Evolutionary conservation across 2,329 filamentous ascomycete species (phyloP).

Genomic region (Passalora sequoiae): DNA sequence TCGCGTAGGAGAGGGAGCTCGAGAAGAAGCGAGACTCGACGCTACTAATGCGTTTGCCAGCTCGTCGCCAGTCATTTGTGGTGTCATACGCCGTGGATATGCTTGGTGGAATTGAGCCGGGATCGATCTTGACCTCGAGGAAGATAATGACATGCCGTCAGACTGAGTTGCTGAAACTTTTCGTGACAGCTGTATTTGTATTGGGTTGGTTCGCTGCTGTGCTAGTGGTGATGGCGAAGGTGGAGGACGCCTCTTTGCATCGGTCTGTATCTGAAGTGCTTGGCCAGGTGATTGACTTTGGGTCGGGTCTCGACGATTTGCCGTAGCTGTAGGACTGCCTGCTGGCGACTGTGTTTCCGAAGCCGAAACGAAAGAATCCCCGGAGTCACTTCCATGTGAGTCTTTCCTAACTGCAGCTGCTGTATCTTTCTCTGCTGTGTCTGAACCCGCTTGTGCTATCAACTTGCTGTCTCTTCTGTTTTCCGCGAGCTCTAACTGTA

Average conservation of each 20-base stretch:
- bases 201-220: slow-evolving; percentile 13
- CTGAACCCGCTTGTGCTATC: slow-evolving; percentile 3
- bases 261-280: slow-evolving; percentile 9
- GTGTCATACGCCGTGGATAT: slow-evolving; percentile 37
- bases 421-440: slow-evolving; percentile 4
- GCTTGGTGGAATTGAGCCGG: slow-evolving; percentile 32
- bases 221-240: slow-evolving; percentile 17
- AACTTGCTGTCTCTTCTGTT: slow-evolving; percentile 7
- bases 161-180: slow-evolving; percentile 17
- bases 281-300: slow-evolving; percentile 15
- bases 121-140: slow-evolving; percentile 26
- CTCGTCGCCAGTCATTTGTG: slow-evolving; percentile 56
- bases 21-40: slow-evolving; percentile 61
- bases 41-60: slow-evolving; percentile 72
- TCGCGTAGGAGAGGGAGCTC: slow-evolving; percentile 37
- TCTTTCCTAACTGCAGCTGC: slow-evolving; percentile 3
- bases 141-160: slow-evolving; percentile 20
- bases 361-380: slow-evolving; percentile 24
- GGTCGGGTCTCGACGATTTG: neutral
- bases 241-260: slow-evolving; percentile 13
- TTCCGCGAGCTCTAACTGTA: slow-evolving; percentile 27
- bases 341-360: slow-evolving; percentile 15
- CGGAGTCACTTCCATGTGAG: slow-evolving; percentile 10
- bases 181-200: slow-evolving; percentile 12
- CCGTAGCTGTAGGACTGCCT: slow-evolving; percentile 11